Percentiles rank a stretch among this genome's conserved stretches.
These are phyloP conservation scores for Begonia peltatifolia DNA, from an alignment of 306 rosid genomes.

Conservation along the genomic window DNA sequence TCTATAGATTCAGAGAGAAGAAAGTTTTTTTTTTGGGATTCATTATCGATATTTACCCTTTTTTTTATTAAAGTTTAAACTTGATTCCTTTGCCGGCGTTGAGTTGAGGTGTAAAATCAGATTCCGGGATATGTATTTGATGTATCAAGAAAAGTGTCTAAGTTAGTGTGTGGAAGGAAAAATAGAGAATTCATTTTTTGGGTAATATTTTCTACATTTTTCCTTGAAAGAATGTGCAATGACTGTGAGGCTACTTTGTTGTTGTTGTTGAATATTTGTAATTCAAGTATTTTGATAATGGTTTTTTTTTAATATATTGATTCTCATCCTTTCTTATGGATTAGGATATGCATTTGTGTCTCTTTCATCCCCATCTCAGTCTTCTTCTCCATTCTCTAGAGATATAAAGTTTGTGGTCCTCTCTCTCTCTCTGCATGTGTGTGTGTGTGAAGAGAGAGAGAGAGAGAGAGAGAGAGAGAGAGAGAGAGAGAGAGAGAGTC, in stretches of 20 bases:
- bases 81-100: constrained; percentile 44
- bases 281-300: constrained; percentile 15
- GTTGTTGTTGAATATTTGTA: constrained; percentile 14
- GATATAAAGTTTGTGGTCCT: constrained; percentile 23
- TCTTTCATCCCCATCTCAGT: constrained; percentile 4
- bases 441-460: too few relatives aligned
- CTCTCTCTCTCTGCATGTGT: constrained; percentile 6
- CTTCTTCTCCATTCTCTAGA: constrained; percentile 4
- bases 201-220: constrained; percentile 8
- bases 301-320: background rate
- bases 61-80: too few relatives aligned
- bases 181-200: constrained; percentile 21
- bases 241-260: constrained; percentile 37
- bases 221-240: constrained; percentile 25
- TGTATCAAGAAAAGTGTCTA: constrained; percentile 7
- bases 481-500: too few relatives aligned
- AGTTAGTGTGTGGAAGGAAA: constrained; percentile 32
- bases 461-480: too few relatives aligned
- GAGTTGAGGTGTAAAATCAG: constrained; percentile 80
- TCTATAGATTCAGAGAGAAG: constrained; percentile 37
- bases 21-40: constrained; percentile 41
- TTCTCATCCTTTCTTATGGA: too few relatives aligned
- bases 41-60: constrained; percentile 40
- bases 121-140: constrained; percentile 48
- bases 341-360: constrained; percentile 19